Percentiles rank a stretch among this genome's conserved stretches.
phyloP scores from a whole-genome alignment of 2,329 filamentous ascomycete species.

The Aspergillus ruber region DNA sequence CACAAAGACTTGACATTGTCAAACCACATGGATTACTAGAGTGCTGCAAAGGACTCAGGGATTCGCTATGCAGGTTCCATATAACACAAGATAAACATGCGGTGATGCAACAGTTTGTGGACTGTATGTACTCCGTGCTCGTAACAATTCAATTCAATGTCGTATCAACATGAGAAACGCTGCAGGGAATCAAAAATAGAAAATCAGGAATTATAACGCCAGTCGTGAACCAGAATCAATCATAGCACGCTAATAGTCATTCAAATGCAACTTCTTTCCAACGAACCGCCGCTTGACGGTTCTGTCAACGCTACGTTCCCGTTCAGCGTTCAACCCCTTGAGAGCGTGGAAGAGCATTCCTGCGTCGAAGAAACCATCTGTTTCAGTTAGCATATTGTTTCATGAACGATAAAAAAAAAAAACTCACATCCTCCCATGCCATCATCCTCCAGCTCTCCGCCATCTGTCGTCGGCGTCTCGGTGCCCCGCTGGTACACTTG shows the following conservation, averaged over 20 bases:
- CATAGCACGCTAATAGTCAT: slow-evolving; percentile 32
- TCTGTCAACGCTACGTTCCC: slow-evolving; percentile 30
- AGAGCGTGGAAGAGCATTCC: slow-evolving; percentile 88
- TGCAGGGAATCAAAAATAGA: neutral
- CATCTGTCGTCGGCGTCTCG: slow-evolving; percentile 62
- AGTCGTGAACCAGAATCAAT: neutral
- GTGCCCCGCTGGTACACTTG: slow-evolving; percentile 37
- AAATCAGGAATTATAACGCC: neutral
- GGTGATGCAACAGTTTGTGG: too few relatives aligned
- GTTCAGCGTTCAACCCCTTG: slow-evolving; percentile 49
- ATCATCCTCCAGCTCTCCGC: slow-evolving; percentile 69
- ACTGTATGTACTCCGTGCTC: too few relatives aligned
- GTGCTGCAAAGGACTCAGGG: too few relatives aligned
- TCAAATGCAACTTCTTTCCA: slow-evolving; percentile 44
- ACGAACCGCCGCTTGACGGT: slow-evolving; percentile 35
- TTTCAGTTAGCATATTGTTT: slow-evolving; percentile 6
- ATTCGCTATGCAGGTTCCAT: neutral
- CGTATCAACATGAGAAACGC: neutral
- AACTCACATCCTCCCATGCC: slow-evolving; percentile 87
- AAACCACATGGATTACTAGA: too few relatives aligned
- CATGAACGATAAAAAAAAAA: slow-evolving; percentile 4
- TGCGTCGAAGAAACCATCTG: slow-evolving; percentile 91
- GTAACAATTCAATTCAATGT: neutral
- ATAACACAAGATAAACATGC: neutral
- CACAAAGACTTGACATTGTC: too few relatives aligned